phyloP scores from a whole-genome alignment of 192 early-diverging fungal genomes.

The Coemansia sp. region DNA sequence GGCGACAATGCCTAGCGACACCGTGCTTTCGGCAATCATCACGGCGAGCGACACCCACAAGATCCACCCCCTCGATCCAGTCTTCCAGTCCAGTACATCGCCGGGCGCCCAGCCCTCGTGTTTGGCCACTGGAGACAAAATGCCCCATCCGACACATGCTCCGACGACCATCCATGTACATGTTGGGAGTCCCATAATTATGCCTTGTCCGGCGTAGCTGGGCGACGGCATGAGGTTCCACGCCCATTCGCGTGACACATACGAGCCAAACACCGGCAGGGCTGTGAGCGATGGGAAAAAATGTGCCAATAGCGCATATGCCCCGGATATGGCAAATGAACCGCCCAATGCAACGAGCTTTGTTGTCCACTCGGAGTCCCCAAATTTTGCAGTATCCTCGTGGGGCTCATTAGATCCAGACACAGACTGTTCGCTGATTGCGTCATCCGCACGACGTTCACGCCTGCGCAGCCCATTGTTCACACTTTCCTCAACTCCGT shows the following conservation, averaged over 20 bases:
- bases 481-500: conserved; percentile 12
- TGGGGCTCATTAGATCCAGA: neutral
- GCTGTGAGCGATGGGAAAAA: conserved; percentile 59
- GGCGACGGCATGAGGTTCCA: conserved; percentile 73
- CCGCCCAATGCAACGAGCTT: conserved; percentile 58
- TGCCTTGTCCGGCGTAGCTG: conserved; percentile 75
- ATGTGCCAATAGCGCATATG: conserved; percentile 65
- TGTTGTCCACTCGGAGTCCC: conserved; percentile 60
- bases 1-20: conserved; percentile 60
- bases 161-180: conserved; percentile 71
- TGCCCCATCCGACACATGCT: conserved; percentile 70
- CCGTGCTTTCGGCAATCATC: conserved; percentile 72
- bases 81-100: conserved; percentile 66
- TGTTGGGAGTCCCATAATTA: conserved; percentile 80
- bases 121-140: conserved; percentile 68
- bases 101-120: conserved; percentile 72
- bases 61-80: conserved; percentile 73
- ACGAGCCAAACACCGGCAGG: conserved; percentile 59
- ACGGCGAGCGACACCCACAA: conserved; percentile 77
- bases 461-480: conserved; percentile 1
- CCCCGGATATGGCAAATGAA: conserved; percentile 63
- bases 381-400: neutral
- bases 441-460: neutral
- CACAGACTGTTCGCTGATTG: neutral
- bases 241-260: conserved; percentile 60